Evolutionary conservation across 2,329 filamentous ascomycete genomes (phyloP), one percentile per base, ranked within the genome.

Genomic region (Fusarium nelsonii): DNA sequence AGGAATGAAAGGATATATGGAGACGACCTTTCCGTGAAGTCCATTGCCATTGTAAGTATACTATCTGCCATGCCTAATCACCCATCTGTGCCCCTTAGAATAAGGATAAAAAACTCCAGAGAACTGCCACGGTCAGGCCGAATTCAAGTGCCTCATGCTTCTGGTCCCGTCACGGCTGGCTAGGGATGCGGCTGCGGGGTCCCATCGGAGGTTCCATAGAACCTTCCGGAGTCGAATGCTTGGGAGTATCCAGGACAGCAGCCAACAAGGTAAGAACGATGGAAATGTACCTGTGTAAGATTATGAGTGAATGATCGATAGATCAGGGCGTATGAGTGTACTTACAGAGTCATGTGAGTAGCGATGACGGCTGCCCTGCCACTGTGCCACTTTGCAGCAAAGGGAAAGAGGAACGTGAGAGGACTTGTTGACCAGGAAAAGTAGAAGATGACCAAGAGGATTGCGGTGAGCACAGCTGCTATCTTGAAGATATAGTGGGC

Each of bases 321-420:
- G 20, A 20, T 20, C 28, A 30, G 28, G 7, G 28, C 9, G 9
- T 8, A 23, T 18, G 15, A 34, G 6, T 11, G n/a, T 12, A 70
- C 73, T 67, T 62, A 77, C 76, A 77, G 4, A 40, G 65, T 72
- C 39, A 75, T 11, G 45, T 76, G 68, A 16, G 49, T 53, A 58
- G 72, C 32, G n/a, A 60, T 16, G 23, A 66, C 52, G 16, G 73
- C 59, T 16, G 52, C 44, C n/a, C 41, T 51, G 43, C 52, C 46
- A 8, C 36, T 15, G 12, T 8, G 8, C 37, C 51, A 56, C 2
- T 11, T 6, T 3, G 15, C 8, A n/a, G 20, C 5, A 39, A n/a
- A 51, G 33, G 50, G 40, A 20, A 37, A 11, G n/a, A 4, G 4
- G 45, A 71, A 71, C 15, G 48, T 41, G 20, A 7, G 3, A 20